Base-by-base conservation (phyloP, 768 basidiomycete genomes). In the Phlegmacium glaucopus region DNA sequence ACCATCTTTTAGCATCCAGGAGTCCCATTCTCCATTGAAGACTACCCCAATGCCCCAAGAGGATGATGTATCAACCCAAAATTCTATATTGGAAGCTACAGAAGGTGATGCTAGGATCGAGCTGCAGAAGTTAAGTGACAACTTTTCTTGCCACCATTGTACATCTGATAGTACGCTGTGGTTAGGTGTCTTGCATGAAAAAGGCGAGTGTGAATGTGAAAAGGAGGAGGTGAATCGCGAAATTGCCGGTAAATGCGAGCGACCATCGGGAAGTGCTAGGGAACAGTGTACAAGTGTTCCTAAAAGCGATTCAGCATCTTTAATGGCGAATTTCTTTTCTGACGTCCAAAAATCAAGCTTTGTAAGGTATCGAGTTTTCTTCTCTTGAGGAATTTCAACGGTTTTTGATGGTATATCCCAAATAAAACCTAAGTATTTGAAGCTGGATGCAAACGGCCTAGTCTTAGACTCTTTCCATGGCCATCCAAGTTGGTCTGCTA, bases 41-140 rank as follows among this genome's bases (percentile, higher is more conserved):
- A 66, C 38, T 0, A 75, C 15, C 1, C 72, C 70, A 10, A 71
- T 66, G 4, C 70, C 70, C 61, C 61, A 71, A 4, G 52, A 53
- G 1, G 69, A 69, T 1, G 67, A 72, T 0, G 72, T 67, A 45
- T 72, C 69, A 0, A 72, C 67, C 47, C 58, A 71, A 22, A 67
- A 44, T 0, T 48, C 44, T 0, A 57, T 36, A 1, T 50, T 17
- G 1, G 47, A 36, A 1, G 55, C 46, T 5, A 49, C 44, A 1
- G 50, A 58, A 9, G 61, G 59, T 4, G 37, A 26, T 0, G 42
- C n/a, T 17, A 61, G 48, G 1, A 15, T 10, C 6, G 55, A 48
- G 6, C 53, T 51, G n/a, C 52, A 54, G 16, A 55, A 61, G 1
- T 22, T 4, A 0, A 17, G 16, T 9, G 42, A 44, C 1, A 65